Conservation (phyloP, 495 filamentous ascomycete genomes). For the Penicillium lividum region DNA sequence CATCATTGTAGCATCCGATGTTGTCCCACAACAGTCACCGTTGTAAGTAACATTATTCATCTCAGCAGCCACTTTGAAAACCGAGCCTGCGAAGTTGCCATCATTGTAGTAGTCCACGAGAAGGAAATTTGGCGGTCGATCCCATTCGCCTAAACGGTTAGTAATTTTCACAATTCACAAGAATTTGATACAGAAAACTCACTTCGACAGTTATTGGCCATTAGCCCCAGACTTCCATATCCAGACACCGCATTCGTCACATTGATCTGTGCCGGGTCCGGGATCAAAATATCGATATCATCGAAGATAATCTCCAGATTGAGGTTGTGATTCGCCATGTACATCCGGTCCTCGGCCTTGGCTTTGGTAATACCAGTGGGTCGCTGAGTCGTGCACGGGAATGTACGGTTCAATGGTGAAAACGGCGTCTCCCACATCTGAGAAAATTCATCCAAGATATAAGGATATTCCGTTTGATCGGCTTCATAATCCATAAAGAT, state of each 20-base stretch:
- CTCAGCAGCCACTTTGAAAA: constrained; percentile 85
- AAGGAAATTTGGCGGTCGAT: constrained; percentile 77
- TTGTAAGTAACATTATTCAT: constrained; percentile 86
- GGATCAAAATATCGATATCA: constrained; percentile 64
- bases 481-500: constrained; percentile 82
- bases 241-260: constrained; percentile 67
- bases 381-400: constrained; percentile 61
- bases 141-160: constrained; percentile 52
- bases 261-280: constrained; percentile 65
- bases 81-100: constrained; percentile 70
- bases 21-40: constrained; percentile 67
- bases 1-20: constrained; percentile 29
- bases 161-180: not conserved
- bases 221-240: constrained; percentile 68
- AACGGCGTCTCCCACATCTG: constrained; percentile 71
- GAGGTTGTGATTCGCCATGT: constrained; percentile 92
- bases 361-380: constrained; percentile 56
- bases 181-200: constrained; percentile 35
- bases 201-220: constrained; percentile 68
- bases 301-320: constrained; percentile 70
- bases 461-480: constrained; percentile 72
- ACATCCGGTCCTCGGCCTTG: constrained; percentile 64
- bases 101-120: constrained; percentile 88
- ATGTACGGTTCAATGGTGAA: constrained; percentile 56
- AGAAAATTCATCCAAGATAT: constrained; percentile 64